A percentile compares a stretch with the other conserved stretches of the same genome.
Conservation (phyloP, 805 yeast genomes). For the Lipomyces yamadae region DNA sequence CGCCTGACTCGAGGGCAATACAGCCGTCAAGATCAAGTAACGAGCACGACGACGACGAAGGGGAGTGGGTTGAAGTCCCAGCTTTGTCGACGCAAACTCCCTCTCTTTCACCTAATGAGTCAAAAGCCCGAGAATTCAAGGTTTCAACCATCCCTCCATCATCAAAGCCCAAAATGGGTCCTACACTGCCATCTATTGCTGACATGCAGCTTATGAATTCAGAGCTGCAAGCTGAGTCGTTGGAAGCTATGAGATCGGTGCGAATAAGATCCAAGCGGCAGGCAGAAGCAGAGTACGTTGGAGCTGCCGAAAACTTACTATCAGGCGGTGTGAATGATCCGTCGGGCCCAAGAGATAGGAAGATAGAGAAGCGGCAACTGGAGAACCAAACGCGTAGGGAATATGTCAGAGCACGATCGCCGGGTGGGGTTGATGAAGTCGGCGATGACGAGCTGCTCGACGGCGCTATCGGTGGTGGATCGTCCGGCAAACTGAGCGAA, state of each 20-base stretch:
- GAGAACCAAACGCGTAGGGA: conserved; percentile 30
- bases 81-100: neutral
- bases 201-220: conserved; percentile 24
- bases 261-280: conserved; percentile 3
- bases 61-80: conserved; percentile 18
- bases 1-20: no score
- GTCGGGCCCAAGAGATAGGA: conserved; percentile 16
- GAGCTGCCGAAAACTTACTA: conserved; percentile 27
- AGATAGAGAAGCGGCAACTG: conserved; percentile 23
- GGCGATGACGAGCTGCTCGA: conserved; percentile 30
- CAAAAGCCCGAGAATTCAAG: conserved; percentile 20
- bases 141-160: conserved; percentile 25
- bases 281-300: conserved; percentile 7
- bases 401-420: conserved; percentile 21
- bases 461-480: conserved; percentile 13
- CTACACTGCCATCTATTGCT: conserved; percentile 24
- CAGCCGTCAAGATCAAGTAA: neutral
- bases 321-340: conserved; percentile 21
- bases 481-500: conserved; percentile 22
- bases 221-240: conserved; percentile 13
- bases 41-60: conserved; percentile 11
- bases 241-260: conserved; percentile 19
- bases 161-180: conserved; percentile 14
- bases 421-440: conserved; percentile 32
- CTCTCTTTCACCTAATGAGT: conserved; percentile 2